phyloP scores from a whole-genome alignment of 2,329 filamentous ascomycete species.

The Lasiodiplodia sp. region DNA sequence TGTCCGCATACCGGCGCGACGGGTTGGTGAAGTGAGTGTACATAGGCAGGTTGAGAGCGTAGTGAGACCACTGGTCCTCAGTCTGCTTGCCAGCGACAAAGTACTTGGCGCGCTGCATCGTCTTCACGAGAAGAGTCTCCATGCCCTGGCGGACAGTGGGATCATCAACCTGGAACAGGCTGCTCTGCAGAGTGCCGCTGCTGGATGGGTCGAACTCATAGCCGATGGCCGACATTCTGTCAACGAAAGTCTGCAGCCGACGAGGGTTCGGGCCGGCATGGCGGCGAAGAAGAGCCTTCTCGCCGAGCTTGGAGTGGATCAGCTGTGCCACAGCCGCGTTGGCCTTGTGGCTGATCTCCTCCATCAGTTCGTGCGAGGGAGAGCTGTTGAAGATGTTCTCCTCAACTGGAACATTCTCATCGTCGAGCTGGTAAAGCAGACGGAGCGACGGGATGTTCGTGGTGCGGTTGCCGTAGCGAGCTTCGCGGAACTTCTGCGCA shows the following conservation, averaged over 20 bases:
- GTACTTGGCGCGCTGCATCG: constrained; percentile 97
- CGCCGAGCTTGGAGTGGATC: constrained; percentile 78
- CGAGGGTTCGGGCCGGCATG: constrained; percentile 86
- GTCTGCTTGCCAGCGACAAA: constrained; percentile 81
- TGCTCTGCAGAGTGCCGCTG: constrained; percentile 91
- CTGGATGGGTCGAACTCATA: constrained; percentile 89
- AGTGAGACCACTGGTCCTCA: constrained; percentile 84
- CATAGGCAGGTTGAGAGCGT: constrained; percentile 87
- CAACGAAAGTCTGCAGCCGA: constrained; percentile 86
- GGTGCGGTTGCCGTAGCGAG: constrained; percentile 80
- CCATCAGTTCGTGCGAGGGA: constrained; percentile 87
- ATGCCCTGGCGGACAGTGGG: constrained; percentile 92
- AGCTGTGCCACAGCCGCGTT: constrained; percentile 90
- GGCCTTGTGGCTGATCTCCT: constrained; percentile 93
- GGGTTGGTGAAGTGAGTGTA: constrained; percentile 99
- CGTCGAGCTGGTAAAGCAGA: constrained; percentile 90
- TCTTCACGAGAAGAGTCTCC: constrained; percentile 94
- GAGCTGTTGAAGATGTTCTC: constrained; percentile 95
- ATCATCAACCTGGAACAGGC: constrained; percentile 92
- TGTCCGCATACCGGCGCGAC: constrained; percentile 91
- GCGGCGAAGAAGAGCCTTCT: constrained; percentile 90
- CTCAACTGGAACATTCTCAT: constrained; percentile 97
- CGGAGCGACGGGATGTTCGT: constrained; percentile 85
- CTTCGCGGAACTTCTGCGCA: constrained; percentile 88
- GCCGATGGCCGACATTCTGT: constrained; percentile 90